These are phyloP conservation scores for Pleurotus giganteus DNA, from an alignment of 768 basidiomycete genomes.

Conservation along the genomic window DNA sequence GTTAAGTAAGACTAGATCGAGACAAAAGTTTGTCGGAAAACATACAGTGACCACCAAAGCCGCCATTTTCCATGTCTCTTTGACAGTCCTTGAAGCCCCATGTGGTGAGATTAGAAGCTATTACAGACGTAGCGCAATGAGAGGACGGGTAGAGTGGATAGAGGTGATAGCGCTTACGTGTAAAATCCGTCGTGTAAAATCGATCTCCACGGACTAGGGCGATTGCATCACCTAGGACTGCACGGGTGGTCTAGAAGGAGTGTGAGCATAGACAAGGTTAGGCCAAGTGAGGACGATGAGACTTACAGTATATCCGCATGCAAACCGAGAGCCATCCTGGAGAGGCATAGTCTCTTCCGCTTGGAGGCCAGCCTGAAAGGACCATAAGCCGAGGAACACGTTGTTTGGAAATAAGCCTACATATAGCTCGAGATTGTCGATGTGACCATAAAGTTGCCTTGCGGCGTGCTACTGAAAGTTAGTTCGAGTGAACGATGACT, in stretches of 20 bases:
- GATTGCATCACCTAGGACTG: conserved; percentile 52
- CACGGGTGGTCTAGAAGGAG: conserved; percentile 36
- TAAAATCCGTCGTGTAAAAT: conserved; percentile 51
- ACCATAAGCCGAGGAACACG: background rate
- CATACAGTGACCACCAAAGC: conserved; percentile 33
- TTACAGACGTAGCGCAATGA: background rate
- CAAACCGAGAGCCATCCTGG: conserved; percentile 47
- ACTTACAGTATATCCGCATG: conserved; percentile 55
- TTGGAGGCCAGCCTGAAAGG: conserved; percentile 26
- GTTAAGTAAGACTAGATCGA: background rate
- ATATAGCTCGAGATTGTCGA: conserved; percentile 39
- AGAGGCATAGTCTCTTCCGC: conserved; percentile 55
- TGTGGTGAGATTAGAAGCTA: conserved; percentile 42
- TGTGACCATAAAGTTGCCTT: conserved; percentile 28
- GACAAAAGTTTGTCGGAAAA: background rate
- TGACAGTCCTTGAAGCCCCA: conserved; percentile 54
- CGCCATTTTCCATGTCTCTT: conserved; percentile 38
- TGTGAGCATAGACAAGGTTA: background rate
- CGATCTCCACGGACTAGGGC: conserved; percentile 52
- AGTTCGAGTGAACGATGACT: background rate
- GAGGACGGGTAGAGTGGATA: background rate
- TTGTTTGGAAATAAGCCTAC: conserved; percentile 5
- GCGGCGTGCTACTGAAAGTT: conserved; percentile 24
- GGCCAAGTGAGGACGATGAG: conserved; percentile 53
- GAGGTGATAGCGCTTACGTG: conserved; percentile 29